Evolutionary conservation across 495 filamentous ascomycete species (phyloP).

Genomic region (Xylaria venustula): DNA sequence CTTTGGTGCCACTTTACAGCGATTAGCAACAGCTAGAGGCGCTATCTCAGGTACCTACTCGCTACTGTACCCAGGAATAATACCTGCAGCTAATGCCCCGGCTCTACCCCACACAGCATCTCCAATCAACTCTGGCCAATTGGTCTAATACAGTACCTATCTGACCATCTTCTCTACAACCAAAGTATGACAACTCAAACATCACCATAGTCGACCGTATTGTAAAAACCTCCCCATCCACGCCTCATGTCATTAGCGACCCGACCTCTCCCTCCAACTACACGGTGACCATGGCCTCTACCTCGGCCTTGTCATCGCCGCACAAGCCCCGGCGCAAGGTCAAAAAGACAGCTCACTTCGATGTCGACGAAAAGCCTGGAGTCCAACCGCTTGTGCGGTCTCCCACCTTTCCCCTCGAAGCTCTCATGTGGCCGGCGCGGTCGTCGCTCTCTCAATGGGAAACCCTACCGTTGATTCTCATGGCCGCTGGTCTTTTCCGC

Average conservation of each 20-base stretch:
- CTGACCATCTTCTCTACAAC: neutral
- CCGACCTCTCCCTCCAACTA: neutral
- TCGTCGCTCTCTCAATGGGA: conserved; percentile 90
- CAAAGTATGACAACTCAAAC: neutral
- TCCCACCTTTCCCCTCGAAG: conserved; percentile 78
- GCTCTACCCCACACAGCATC: neutral
- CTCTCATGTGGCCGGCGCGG: conserved; percentile 87
- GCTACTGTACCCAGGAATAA: no score
- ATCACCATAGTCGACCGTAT: neutral
- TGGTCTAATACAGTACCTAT: neutral
- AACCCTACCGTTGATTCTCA: conserved; percentile 78
- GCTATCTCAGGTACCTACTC: no score
- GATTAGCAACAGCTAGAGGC: no score
- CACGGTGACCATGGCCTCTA: conserved; percentile 42
- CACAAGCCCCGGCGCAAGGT: conserved; percentile 52
- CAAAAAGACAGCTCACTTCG: conserved; percentile 38
- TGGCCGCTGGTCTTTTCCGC: conserved; percentile 86
- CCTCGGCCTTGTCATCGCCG: conserved; percentile 39
- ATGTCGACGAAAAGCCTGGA: conserved; percentile 29
- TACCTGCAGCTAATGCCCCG: no score
- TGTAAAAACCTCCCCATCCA: neutral
- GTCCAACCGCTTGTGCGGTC: conserved; percentile 36
- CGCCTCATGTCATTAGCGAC: conserved; percentile 6
- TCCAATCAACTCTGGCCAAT: neutral
- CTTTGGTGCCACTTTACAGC: no score